Base-by-base conservation (phyloP, 495 filamentous ascomycete genomes). In the Podospora sp. region DNA sequence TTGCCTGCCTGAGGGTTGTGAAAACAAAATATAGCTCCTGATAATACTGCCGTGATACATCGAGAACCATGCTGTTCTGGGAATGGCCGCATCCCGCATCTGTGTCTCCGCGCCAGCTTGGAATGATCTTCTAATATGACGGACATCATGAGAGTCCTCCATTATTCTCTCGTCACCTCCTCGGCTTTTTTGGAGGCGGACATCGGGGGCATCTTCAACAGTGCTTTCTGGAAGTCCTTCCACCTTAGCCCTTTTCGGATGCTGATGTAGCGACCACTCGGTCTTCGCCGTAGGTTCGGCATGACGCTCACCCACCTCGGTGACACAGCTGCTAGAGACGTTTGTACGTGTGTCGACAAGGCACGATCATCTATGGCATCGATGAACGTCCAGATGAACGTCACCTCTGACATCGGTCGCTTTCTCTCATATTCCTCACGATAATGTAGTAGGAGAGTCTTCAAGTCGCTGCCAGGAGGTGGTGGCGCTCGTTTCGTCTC, bases 351-450 rank as follows among this genome's bases (percentile, higher is more conserved):
- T 9, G 49, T 66, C 8, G 72, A 69, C 29, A 68, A 51, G 16
- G 63, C 68, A 1, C 55, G 22, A 36, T 65, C 52, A 22, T 69
- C 56, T 22, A 77, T 72, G 27, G 62, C 60, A 57, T 55, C 60
- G 21, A 77, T 35, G 50, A 77, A 75, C 20, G 63, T 49, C 73
- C 69, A 73, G 25, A 77, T 72, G 21, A 74, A 74, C 0, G 20
- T 26, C 2, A 60, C 63, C n/a, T 77, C 73, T 11, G 69, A 66
- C 4, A n/a, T 62, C 21, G 75, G 71, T 4, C 64, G 66, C 24
- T 50, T 65, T 53, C 53, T 29, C 20, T 69, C 70, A 65, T 73
- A 75, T 24, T 55, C 18, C 8, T 69, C 40, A 8, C 65, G 63
- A 62, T 65, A 75, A 27, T 63, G 6, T n/a, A 49, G 35, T 40